Evolutionary conservation across 2,329 filamentous ascomycete genomes (phyloP), one percentile per base, ranked within the genome.

Genomic region (Aspergillus novofumigatus): DNA sequence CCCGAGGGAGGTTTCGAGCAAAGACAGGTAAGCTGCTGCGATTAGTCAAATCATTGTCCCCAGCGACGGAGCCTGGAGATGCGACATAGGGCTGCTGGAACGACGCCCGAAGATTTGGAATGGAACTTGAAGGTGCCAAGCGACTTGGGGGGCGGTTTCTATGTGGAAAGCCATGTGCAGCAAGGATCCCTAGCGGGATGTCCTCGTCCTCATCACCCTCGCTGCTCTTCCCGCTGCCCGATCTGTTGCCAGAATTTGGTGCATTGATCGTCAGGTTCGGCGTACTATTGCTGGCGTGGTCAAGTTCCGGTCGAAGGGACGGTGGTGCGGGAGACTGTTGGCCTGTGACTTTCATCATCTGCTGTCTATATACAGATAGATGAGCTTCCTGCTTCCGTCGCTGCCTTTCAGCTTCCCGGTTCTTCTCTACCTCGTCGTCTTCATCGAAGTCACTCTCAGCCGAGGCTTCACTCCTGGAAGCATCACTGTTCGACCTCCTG

Each of bases 311-410:
- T n/a, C 85, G 83, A 26, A 80, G 72, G 10, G 77, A 68, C 14
- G 80, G 72, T 45, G 77, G 72, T 45, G 77, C 75, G 10, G 80
- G 73, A 4, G 81, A 72, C 23, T 85, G 77, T 65, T 93, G 90
- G 50, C 92, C 92, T 0, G 91, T 95, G 29, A 94, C 89, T 75
- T 96, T 96, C 89, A 93, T 96, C 92, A 96, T 96, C 74, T 94
- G 90, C 72, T 96, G 92, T 57, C 92, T 85, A 72, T 96, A 96
- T 1, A 96, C 88, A 1, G 91, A 83, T 80, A 96, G 87, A 71
- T 94, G 91, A 11, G 92, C 92, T 73, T 96, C 91, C 71, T 96
- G 92, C 78, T 92, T 94, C 67, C 86, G 85, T 61, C 92, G 82
- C 71, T 94, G 90, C 70, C 87, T 89, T 20, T 88, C 85, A 49